Evolutionary conservation across 129 eudicot genomes (phyloP).

Genomic region (Flaveria sonorensis): DNA sequence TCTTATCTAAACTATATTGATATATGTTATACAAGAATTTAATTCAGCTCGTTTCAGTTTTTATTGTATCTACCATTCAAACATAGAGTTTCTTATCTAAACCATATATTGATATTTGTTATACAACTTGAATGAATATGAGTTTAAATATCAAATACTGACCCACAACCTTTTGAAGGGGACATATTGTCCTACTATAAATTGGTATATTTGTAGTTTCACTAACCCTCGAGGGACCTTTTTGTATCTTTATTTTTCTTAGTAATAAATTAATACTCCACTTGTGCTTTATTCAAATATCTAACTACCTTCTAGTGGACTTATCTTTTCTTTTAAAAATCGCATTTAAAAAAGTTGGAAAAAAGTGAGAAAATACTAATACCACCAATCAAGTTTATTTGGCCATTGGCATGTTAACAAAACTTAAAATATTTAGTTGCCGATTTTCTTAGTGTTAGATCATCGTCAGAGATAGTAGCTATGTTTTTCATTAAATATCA

Average conservation of each 20-base stretch:
- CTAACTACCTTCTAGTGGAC: not conserved
- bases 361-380: not conserved
- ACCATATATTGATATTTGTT: not conserved
- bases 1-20: too few species aligned
- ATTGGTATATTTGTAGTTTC: conserved; percentile 5
- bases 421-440: too few species aligned
- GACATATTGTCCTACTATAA: not conserved
- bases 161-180: not conserved
- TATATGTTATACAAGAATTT: too few species aligned
- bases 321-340: not conserved
- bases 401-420: too few species aligned
- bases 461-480: too few species aligned
- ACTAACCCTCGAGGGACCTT: not conserved
- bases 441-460: too few species aligned
- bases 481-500: too few species aligned
- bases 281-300: conserved; percentile 12
- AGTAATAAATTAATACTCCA: not conserved
- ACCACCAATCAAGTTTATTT: not conserved
- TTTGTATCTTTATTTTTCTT: not conserved
- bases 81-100: not conserved
- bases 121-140: not conserved
- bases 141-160: not conserved
- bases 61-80: too few species aligned
- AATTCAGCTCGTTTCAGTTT: too few species aligned
- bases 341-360: not conserved